phyloP scores from a whole-genome alignment of 495 filamentous ascomycete species.

The Aspergillus saccharolyticus region DNA sequence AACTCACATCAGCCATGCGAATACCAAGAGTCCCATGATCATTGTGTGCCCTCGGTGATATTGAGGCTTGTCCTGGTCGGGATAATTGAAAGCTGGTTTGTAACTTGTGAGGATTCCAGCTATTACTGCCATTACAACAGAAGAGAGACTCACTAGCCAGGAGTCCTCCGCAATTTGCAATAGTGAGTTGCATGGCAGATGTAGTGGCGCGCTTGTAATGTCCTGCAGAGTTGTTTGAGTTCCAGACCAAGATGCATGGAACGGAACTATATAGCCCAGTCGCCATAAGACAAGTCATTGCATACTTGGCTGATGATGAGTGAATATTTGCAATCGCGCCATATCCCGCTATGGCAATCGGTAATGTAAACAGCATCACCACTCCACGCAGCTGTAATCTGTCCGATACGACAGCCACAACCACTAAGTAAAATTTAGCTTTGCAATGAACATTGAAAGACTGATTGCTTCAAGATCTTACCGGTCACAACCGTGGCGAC shows the following conservation, averaged over 20 bases:
- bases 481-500: constrained; percentile 70
- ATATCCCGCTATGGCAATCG: constrained; percentile 46
- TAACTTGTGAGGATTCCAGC: neutral
- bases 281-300: constrained; percentile 51
- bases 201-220: constrained; percentile 59
- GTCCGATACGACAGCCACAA: constrained; percentile 44
- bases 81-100: constrained; percentile 53
- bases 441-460: neutral
- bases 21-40: constrained; percentile 51
- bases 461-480: constrained; percentile 59
- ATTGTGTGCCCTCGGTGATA: constrained; percentile 54
- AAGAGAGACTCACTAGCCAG: constrained; percentile 47
- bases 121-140: neutral
- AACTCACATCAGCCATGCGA: constrained; percentile 62
- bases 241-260: constrained; percentile 52
- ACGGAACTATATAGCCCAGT: constrained; percentile 46
- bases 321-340: constrained; percentile 45
- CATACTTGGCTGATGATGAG: constrained; percentile 43
- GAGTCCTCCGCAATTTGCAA: constrained; percentile 55
- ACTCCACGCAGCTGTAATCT: constrained; percentile 39
- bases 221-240: constrained; percentile 53
- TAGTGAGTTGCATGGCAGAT: constrained; percentile 48
- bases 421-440: constrained; percentile 18
- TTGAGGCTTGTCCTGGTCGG: constrained; percentile 41
- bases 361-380: constrained; percentile 43